phyloP scores from a whole-genome alignment of 2,329 filamentous ascomycete genomes.

The Cladophialophora psammophila region DNA sequence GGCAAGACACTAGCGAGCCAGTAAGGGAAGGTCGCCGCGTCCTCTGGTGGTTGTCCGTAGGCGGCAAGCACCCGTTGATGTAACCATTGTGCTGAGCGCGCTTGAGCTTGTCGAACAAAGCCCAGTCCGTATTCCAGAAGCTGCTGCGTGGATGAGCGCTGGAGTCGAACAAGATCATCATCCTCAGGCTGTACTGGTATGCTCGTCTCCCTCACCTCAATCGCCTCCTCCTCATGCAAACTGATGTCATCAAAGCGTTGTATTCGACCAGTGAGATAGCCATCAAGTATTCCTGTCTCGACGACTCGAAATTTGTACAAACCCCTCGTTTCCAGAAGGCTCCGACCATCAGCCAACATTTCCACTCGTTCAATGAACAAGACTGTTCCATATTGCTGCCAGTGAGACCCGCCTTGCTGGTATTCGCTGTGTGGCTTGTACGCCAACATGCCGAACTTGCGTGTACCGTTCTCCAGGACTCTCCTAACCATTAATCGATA shows the following conservation, averaged over 20 bases:
- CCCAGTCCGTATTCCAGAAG: conserved; percentile 70
- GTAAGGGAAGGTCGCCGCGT: conserved; percentile 82
- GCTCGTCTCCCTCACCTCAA: conserved; percentile 73
- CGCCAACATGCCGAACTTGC: conserved; percentile 85
- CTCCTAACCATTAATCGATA: conserved; percentile 90
- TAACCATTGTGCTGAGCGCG: conserved; percentile 75
- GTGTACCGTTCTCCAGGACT: conserved; percentile 71
- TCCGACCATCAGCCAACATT: conserved; percentile 78
- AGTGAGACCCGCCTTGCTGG: conserved; percentile 64
- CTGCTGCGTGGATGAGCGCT: conserved; percentile 71
- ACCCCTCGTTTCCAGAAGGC: conserved; percentile 79
- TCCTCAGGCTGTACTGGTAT: conserved; percentile 45
- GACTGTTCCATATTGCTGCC: conserved; percentile 78
- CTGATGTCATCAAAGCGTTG: conserved; percentile 84
- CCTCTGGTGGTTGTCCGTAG: conserved; percentile 78
- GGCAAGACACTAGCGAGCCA: conserved; percentile 88
- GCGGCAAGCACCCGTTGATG: conserved; percentile 73
- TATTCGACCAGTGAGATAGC: conserved; percentile 77
- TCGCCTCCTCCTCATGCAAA: conserved; percentile 77
- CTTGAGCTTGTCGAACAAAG: conserved; percentile 74
- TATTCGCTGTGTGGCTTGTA: conserved; percentile 64
- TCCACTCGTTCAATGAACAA: conserved; percentile 78
- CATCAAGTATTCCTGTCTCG: conserved; percentile 71
- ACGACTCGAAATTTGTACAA: conserved; percentile 77
- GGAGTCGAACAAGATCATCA: conserved; percentile 49